These are phyloP conservation scores for Cordia subcordata DNA, from an alignment of 257 asterid species.

Conservation along the genomic window DNA sequence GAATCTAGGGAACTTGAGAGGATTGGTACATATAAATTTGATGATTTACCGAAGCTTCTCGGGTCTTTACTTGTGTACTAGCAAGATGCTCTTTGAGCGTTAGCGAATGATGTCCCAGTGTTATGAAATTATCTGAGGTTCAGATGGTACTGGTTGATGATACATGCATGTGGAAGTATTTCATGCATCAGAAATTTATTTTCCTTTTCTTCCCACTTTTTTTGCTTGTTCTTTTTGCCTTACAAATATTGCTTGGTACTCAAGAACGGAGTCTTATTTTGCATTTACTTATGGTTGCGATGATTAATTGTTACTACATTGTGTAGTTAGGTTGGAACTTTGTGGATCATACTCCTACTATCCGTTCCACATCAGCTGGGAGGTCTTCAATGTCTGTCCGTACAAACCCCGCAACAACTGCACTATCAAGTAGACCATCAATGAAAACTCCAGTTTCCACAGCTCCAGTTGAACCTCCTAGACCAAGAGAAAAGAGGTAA, in stretches of 20 bases:
- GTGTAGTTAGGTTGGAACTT: slow-evolving; percentile 96
- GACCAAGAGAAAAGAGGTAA: slow-evolving; percentile 75
- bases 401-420: slow-evolving; percentile 43
- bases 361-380: slow-evolving; percentile 94
- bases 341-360: slow-evolving; percentile 80
- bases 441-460: slow-evolving; percentile 54
- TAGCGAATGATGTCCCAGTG: too few species aligned
- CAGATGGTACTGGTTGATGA: too few species aligned
- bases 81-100: too few species aligned
- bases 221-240: too few species aligned
- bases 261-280: background rate
- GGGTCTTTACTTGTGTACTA: too few species aligned
- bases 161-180: too few species aligned
- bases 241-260: background rate
- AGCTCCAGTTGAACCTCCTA: slow-evolving; percentile 79
- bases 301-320: slow-evolving; percentile 32
- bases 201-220: too few species aligned
- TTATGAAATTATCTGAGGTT: too few species aligned
- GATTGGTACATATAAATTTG: too few species aligned
- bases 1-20: too few species aligned
- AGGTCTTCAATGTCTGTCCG: slow-evolving; percentile 87
- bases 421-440: slow-evolving; percentile 65
- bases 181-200: too few species aligned
- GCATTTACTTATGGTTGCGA: slow-evolving; percentile 21
- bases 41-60: too few species aligned